These are phyloP conservation scores for Aspergillus mulundensis DNA, from an alignment of 495 filamentous ascomycete genomes.

Conservation along the genomic window DNA sequence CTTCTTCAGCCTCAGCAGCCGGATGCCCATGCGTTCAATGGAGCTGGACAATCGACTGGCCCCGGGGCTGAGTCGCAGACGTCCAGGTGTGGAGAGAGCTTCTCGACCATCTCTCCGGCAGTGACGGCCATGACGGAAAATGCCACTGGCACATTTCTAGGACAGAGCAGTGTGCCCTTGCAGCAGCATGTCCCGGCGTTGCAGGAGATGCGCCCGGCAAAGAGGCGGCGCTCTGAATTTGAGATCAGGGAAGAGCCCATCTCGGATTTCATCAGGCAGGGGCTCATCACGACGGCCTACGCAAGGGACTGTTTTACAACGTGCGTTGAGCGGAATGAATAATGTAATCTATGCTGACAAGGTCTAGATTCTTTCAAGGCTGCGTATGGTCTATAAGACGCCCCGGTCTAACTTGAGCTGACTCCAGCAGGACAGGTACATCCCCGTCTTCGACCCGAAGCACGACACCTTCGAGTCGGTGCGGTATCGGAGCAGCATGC, in stretches of 20 bases:
- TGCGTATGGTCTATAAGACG: no score
- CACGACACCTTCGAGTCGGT: constrained; percentile 41
- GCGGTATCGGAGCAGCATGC: constrained; percentile 36
- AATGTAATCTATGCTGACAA: neutral
- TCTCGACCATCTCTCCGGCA: neutral
- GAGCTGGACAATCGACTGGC: no score
- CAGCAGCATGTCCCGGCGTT: neutral
- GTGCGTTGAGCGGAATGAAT: constrained; percentile 16
- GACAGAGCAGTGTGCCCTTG: neutral
- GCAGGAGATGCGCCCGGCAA: constrained; percentile 7
- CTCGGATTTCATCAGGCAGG: constrained; percentile 34
- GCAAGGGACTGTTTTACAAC: constrained; percentile 33
- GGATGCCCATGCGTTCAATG: no score
- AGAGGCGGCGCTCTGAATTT: constrained; percentile 32
- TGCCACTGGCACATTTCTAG: neutral
- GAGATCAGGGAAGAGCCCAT: constrained; percentile 34
- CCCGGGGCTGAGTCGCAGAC: no score
- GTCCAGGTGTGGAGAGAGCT: neutral
- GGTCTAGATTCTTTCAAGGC: constrained; percentile 39
- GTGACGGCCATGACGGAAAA: neutral
- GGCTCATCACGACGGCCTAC: constrained; percentile 30
- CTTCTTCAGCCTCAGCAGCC: constrained; percentile 1
- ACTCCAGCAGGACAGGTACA: constrained; percentile 43
- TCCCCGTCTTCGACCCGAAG: constrained; percentile 42
- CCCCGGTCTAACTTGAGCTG: no score